Percentiles rank a stretch among this genome's conserved stretches.
Evolutionary conservation across 2,329 filamentous ascomycete genomes (phyloP).

Genomic region (Penicillium sumatraense): DNA sequence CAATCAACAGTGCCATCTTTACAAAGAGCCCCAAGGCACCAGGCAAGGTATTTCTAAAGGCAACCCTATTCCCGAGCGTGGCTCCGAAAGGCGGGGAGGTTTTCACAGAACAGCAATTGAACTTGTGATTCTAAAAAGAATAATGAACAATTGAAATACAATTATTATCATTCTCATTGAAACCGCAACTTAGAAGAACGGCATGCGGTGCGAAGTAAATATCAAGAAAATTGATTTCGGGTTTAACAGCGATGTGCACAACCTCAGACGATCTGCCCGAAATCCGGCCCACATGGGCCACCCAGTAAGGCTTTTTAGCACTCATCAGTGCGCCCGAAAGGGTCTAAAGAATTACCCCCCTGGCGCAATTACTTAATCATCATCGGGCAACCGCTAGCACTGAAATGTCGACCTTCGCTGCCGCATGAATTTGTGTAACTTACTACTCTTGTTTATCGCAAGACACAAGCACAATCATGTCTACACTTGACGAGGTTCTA

Average conservation of each 20-base stretch:
- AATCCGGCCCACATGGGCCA: neutral
- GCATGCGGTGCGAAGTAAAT: too few species aligned
- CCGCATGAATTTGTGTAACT: neutral
- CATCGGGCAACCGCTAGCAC: too few species aligned
- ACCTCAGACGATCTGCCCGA: neutral
- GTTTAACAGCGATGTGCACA: neutral
- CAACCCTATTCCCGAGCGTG: constrained; percentile 21
- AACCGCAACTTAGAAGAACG: too few species aligned
- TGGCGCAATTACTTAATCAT: too few species aligned
- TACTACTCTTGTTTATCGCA: neutral
- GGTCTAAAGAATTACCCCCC: too few species aligned
- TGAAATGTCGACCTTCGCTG: neutral
- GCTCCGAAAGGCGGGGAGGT: constrained; percentile 14
- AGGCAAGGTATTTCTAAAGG: constrained; percentile 27
- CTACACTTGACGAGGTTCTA: constrained; percentile 4
- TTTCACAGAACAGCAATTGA: constrained; percentile 13
- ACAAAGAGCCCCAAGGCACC: constrained; percentile 17
- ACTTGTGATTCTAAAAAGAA: neutral
- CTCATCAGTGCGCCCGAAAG: neutral
- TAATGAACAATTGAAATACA: neutral
- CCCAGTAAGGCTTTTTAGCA: neutral
- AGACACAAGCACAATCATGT: constrained; percentile 1
- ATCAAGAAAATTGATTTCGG: too few species aligned
- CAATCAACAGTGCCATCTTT: constrained; percentile 14
- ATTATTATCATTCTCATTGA: neutral